These are phyloP conservation scores for Entamoeba histolytica DNA, from an alignment of 208 protist species.

Conservation along the genomic window DNA sequence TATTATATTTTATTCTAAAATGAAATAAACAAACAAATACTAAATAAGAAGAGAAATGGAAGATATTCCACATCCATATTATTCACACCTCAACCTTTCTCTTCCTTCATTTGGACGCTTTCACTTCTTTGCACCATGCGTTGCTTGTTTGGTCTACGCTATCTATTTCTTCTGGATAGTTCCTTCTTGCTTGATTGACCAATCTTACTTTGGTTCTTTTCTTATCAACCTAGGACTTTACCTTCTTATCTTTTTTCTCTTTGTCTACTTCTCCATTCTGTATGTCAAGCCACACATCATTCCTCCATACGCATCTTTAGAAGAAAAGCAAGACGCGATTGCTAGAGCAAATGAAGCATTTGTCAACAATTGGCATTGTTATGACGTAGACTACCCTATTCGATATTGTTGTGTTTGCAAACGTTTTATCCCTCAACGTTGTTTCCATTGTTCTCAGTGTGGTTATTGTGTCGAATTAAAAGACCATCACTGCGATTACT, in stretches of 20 bases:
- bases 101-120: background rate
- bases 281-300: background rate
- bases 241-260: background rate
- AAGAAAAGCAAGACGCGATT: background rate
- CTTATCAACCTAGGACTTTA: background rate
- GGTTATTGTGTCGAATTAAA: background rate
- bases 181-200: background rate
- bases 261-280: background rate
- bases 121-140: background rate
- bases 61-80: background rate
- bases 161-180: background rate
- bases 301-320: background rate
- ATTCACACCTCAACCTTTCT: background rate
- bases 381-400: background rate
- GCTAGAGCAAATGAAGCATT: background rate
- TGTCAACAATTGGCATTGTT: background rate
- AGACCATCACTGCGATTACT: background rate
- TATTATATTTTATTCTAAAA: too few species aligned
- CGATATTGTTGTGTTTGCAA: background rate
- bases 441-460: background rate
- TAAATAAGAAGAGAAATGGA: background rate
- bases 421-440: background rate
- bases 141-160: background rate
- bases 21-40: background rate
- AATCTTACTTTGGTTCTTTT: background rate